Percentiles rank a stretch among this genome's conserved stretches.
Conservation (phyloP, 1,139 yeast genomes). For the Suhomyces taliae region DNA sequence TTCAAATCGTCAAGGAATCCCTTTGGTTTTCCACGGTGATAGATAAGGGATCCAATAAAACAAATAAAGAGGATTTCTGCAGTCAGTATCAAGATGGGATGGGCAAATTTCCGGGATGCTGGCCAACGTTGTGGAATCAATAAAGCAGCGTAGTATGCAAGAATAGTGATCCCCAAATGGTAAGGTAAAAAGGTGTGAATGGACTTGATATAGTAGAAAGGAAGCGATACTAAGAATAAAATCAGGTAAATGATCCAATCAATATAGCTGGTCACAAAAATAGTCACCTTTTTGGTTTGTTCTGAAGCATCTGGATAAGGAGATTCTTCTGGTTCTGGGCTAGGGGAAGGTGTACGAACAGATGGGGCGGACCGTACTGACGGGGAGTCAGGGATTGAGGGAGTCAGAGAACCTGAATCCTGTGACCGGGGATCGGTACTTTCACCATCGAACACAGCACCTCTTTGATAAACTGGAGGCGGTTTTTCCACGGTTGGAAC, state of each 20-base stretch:
- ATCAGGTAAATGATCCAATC: constrained; percentile 55
- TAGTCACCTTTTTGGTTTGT: constrained; percentile 28
- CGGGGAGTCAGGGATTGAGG: neutral
- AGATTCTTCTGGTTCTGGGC: neutral
- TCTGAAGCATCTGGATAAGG: neutral
- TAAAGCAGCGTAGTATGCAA: constrained; percentile 55
- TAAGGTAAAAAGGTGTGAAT: constrained; percentile 60
- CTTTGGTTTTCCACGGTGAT: constrained; percentile 39
- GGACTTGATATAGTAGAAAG: constrained; percentile 47
- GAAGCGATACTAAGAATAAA: constrained; percentile 54
- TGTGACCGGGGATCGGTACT: neutral
- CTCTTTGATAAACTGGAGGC: constrained; percentile 19
- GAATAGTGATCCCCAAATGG: constrained; percentile 59
- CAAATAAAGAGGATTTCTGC: constrained; percentile 60
- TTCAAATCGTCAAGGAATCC: constrained; percentile 52
- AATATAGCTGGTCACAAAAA: constrained; percentile 45
- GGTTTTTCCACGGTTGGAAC: constrained; percentile 18
- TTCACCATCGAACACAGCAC: neutral
- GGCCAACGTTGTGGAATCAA: constrained; percentile 50
- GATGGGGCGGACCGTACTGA: neutral
- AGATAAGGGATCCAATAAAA: constrained; percentile 59
- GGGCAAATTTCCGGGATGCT: constrained; percentile 52
- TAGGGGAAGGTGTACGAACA: neutral
- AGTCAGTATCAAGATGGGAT: constrained; percentile 71
- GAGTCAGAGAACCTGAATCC: neutral